Percentiles rank a stretch among this genome's conserved stretches.
Evolutionary conservation across 805 yeast genomes (phyloP).

Genomic region (Spathaspora passalidarum): DNA sequence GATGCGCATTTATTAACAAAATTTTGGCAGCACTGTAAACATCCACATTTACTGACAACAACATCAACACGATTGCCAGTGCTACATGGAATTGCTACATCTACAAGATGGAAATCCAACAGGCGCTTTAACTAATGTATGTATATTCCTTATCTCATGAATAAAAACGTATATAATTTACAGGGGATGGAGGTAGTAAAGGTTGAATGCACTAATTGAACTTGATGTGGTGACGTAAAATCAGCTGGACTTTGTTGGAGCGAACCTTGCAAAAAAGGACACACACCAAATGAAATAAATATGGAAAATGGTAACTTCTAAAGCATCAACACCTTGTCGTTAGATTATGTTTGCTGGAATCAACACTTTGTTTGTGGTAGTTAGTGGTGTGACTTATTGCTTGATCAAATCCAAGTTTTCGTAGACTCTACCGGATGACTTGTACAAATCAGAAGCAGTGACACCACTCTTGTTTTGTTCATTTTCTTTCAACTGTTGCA

Average conservation of each 20-base stretch:
- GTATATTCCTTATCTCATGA: not conserved
- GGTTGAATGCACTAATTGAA: not conserved
- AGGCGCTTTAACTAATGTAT: not conserved
- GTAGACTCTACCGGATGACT: slow-evolving; percentile 37
- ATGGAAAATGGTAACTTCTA: no score
- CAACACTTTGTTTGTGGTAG: not conserved
- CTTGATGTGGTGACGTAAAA: no score
- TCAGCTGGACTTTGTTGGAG: not conserved
- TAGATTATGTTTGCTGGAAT: no score
- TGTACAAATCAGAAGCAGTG: slow-evolving; percentile 42
- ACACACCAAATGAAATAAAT: no score
- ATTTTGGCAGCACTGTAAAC: no score
- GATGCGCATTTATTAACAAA: not conserved
- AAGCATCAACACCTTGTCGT: no score
- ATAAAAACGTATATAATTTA: not conserved
- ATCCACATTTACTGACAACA: no score
- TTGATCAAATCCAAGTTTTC: slow-evolving; percentile 42
- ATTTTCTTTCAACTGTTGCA: slow-evolving; percentile 45
- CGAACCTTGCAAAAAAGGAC: no score
- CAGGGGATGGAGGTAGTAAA: not conserved
- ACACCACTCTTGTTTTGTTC: slow-evolving; percentile 39
- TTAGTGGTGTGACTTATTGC: not conserved
- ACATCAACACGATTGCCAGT: no score
- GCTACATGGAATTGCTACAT: no score
- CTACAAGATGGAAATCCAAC: no score